Evolutionary conservation across 306 rosid species (phyloP).

Genomic region (Mucuna pruriens): DNA sequence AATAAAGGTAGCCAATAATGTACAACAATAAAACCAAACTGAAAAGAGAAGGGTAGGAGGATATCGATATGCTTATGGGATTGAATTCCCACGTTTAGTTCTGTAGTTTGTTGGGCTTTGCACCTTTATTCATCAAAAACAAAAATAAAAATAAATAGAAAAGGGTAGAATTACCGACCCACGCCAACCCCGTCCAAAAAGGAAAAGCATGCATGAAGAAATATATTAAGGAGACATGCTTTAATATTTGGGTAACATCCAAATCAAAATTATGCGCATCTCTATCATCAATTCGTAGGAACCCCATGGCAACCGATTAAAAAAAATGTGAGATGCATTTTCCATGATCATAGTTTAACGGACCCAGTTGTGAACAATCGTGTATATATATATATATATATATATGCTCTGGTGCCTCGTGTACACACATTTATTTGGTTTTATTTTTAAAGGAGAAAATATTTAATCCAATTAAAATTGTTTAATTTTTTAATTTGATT

Average conservation of each 20-base stretch:
- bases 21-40: neutral
- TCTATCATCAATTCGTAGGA: neutral
- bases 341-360: neutral
- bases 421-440: neutral
- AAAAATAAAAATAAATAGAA: neutral
- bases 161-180: conserved; percentile 17
- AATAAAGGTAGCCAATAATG: neutral
- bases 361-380: neutral
- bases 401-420: neutral
- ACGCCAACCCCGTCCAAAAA: conserved; percentile 9
- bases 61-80: neutral
- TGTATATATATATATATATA: too few species aligned
- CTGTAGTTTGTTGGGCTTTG: neutral
- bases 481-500: neutral
- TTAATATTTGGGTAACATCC: conserved; percentile 25
- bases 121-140: neutral
- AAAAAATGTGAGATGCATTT: conserved; percentile 23
- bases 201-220: neutral
- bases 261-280: conserved; percentile 30
- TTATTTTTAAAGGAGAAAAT: neutral
- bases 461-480: neutral
- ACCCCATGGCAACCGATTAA: neutral
- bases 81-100: neutral
- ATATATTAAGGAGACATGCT: conserved; percentile 9
- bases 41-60: neutral